Evolutionary conservation across 2,329 filamentous ascomycete species (phyloP).

Genomic region (Emydomyces testavorans): DNA sequence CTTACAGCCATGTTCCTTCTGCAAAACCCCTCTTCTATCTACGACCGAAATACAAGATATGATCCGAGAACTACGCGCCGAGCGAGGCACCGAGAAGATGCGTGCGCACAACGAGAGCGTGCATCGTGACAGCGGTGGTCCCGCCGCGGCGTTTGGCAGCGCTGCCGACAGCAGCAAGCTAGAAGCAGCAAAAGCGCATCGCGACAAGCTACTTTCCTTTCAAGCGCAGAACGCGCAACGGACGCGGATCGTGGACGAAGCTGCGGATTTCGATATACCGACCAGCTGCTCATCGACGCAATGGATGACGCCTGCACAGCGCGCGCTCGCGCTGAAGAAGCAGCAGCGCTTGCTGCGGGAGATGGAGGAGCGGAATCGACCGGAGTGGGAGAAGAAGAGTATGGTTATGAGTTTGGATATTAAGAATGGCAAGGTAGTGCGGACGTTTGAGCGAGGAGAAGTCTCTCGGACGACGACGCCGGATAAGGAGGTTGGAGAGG

Average conservation of each 20-base stretch:
- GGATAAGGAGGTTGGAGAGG: slow-evolving; percentile 18
- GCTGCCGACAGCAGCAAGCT: slow-evolving; percentile 38
- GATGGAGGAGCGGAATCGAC: slow-evolving; percentile 72
- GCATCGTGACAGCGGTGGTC: slow-evolving; percentile 27
- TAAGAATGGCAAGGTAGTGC: slow-evolving; percentile 63
- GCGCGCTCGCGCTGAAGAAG: slow-evolving; percentile 68
- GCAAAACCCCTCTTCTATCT: slow-evolving; percentile 61
- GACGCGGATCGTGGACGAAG: slow-evolving; percentile 79
- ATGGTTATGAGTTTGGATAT: slow-evolving; percentile 80
- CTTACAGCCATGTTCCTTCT: slow-evolving; percentile 87
- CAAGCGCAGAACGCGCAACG: slow-evolving; percentile 76
- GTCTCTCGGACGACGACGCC: slow-evolving; percentile 18
- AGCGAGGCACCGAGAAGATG: slow-evolving; percentile 79
- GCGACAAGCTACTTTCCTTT: slow-evolving; percentile 68
- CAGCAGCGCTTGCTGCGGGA: slow-evolving; percentile 76
- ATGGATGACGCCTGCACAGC: slow-evolving; percentile 75
- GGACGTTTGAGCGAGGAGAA: slow-evolving; percentile 32
- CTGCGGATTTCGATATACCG: slow-evolving; percentile 58
- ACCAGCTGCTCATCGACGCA: slow-evolving; percentile 53
- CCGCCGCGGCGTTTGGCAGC: slow-evolving; percentile 32
- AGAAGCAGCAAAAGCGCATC: slow-evolving; percentile 60
- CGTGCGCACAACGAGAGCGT: slow-evolving; percentile 55
- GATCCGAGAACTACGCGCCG: slow-evolving; percentile 69
- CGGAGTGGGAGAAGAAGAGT: slow-evolving; percentile 79
- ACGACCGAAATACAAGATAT: slow-evolving; percentile 68